A percentile compares a stretch with the other conserved stretches of the same genome.
phyloP scores from a whole-genome alignment of 148 eudicot genomes.

The Nyssa sinensis region DNA sequence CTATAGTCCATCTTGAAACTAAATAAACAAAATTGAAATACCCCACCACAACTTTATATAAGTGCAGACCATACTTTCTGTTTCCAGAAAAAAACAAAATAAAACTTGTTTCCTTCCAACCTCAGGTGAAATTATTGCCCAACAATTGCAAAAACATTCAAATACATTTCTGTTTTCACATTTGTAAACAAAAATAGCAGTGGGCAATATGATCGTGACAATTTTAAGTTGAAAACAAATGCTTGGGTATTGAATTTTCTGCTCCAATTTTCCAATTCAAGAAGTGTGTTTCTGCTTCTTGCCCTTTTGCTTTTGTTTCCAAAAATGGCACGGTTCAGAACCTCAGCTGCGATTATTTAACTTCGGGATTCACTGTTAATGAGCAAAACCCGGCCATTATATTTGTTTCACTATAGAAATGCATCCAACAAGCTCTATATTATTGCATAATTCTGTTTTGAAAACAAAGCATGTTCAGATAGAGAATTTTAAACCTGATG shows the following conservation, averaged over 20 bases:
- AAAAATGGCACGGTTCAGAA: background rate
- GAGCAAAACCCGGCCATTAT: background rate
- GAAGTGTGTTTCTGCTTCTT: background rate
- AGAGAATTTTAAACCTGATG: conserved; percentile 66
- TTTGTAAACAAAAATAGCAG: background rate
- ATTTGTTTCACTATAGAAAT: background rate
- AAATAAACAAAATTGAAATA: background rate
- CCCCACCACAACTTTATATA: background rate
- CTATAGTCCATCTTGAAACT: background rate
- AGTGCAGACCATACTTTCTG: too few species aligned
- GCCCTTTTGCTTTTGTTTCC: too few species aligned
- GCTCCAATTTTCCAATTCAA: background rate
- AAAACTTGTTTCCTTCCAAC: too few species aligned
- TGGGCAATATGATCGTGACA: background rate
- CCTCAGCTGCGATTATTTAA: background rate
- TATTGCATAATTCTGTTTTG: background rate
- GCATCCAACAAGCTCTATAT: background rate
- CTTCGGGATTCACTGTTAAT: background rate
- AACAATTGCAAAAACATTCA: too few species aligned
- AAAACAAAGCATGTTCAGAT: background rate
- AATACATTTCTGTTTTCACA: background rate
- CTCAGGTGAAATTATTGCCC: too few species aligned
- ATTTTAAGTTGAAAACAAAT: background rate
- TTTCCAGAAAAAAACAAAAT: too few species aligned
- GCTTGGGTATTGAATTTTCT: background rate